A percentile compares a stretch with the other conserved stretches of the same genome.
These are phyloP conservation scores for Nemania serpens DNA, from an alignment of 2,329 filamentous ascomycete genomes.

Conservation along the genomic window DNA sequence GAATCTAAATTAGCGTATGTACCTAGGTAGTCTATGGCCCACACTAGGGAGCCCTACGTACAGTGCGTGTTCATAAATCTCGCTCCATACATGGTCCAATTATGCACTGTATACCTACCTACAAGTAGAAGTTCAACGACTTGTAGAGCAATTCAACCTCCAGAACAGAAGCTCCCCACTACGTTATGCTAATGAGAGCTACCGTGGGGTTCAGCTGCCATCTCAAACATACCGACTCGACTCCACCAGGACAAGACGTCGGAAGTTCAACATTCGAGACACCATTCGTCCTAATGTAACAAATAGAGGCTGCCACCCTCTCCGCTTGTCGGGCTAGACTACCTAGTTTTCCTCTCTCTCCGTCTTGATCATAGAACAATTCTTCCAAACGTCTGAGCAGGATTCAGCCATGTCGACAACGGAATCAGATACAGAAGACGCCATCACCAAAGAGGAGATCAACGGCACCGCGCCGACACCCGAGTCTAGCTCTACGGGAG, in stretches of 20 bases:
- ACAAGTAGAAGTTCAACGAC: no score
- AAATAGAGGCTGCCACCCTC: background rate
- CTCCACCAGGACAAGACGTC: background rate
- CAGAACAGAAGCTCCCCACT: no score
- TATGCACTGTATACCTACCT: no score
- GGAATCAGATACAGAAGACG: slow-evolving; percentile 43
- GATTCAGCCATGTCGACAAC: slow-evolving; percentile 28
- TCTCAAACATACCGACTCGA: no score
- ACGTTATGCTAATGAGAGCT: no score
- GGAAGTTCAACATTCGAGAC: background rate
- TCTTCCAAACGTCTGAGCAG: background rate
- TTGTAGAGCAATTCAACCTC: no score
- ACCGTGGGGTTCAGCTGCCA: no score
- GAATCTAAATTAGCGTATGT: no score
- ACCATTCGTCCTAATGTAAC: background rate
- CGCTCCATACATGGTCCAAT: no score
- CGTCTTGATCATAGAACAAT: background rate
- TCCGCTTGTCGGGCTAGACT: background rate
- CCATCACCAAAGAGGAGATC: slow-evolving; percentile 49
- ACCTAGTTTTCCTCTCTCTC: background rate
- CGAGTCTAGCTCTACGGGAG: slow-evolving; percentile 25
- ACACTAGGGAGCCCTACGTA: no score
- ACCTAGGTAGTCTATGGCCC: no score
- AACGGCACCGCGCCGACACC: slow-evolving; percentile 41
- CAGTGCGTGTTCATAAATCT: no score